Percentiles rank a stretch among this genome's conserved stretches.
These are phyloP conservation scores for Boletus coccyginus DNA, from an alignment of 768 basidiomycete species.

Conservation along the genomic window DNA sequence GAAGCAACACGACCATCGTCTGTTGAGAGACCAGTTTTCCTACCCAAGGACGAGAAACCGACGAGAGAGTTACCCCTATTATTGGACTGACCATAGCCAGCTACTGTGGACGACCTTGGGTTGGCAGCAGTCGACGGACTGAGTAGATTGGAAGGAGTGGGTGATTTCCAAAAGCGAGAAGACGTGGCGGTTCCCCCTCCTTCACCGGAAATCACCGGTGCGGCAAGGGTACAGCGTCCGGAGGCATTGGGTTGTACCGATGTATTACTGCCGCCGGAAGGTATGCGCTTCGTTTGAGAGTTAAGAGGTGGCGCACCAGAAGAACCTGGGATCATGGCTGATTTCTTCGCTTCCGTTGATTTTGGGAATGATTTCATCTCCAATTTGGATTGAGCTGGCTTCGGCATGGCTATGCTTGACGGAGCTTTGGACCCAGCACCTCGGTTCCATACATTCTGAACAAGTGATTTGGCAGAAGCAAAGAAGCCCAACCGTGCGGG, in stretches of 20 bases:
- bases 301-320: slow-evolving; percentile 19
- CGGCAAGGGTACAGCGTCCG: slow-evolving; percentile 14
- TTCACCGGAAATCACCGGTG: slow-evolving; percentile 7
- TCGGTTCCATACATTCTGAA: slow-evolving; percentile 72
- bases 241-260: slow-evolving; percentile 2
- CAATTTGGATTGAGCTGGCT: slow-evolving; percentile 16
- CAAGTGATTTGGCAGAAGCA: slow-evolving; percentile 64
- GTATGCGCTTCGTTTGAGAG: slow-evolving; percentile 16
- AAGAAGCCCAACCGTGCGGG: slow-evolving; percentile 68
- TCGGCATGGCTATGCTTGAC: slow-evolving; percentile 29
- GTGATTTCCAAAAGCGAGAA: slow-evolving; percentile 19
- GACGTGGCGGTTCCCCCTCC: slow-evolving; percentile 6
- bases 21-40: slow-evolving; percentile 28
- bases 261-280: slow-evolving; percentile 15
- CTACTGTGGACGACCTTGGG: slow-evolving; percentile 14
- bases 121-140: slow-evolving; percentile 12
- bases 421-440: slow-evolving; percentile 34
- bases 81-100: slow-evolving; percentile 16
- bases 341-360: slow-evolving; percentile 20
- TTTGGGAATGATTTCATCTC: slow-evolving; percentile 13
- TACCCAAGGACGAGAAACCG: slow-evolving; percentile 40
- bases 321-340: slow-evolving; percentile 16
- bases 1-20: slow-evolving; percentile 25
- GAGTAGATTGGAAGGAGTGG: slow-evolving; percentile 15
- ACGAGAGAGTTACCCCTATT: slow-evolving; percentile 15